These are phyloP conservation scores for Eucalyptus pumila DNA, from an alignment of 345 rosid species.

Conservation along the genomic window DNA sequence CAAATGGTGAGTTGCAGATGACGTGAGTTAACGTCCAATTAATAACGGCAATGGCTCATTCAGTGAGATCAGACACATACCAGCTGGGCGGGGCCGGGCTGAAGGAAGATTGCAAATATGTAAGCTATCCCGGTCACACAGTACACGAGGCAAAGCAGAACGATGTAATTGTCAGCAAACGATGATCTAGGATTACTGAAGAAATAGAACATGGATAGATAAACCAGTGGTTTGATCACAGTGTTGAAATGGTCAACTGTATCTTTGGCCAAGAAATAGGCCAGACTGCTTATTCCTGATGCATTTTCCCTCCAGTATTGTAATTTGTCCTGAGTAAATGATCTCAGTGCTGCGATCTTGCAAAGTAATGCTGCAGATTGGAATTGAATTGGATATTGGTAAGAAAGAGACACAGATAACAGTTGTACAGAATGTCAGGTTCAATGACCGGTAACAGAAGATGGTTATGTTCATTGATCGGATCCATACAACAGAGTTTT, in stretches of 20 bases:
- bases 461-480: neutral
- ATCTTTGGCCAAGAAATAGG: constrained; percentile 75
- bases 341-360: constrained; percentile 70
- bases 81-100: constrained; percentile 74
- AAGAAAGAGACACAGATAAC: neutral
- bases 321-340: constrained; percentile 63
- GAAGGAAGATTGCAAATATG: constrained; percentile 55
- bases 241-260: constrained; percentile 65
- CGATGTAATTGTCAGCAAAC: constrained; percentile 55
- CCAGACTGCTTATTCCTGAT: constrained; percentile 72
- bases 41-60: neutral
- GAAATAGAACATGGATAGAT: constrained; percentile 85
- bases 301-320: constrained; percentile 71
- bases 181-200: constrained; percentile 84
- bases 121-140: constrained; percentile 86
- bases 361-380: constrained; percentile 64
- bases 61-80: constrained; percentile 14
- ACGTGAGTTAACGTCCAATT: neutral
- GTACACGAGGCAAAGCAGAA: constrained; percentile 69
- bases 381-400: neutral
- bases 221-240: constrained; percentile 64
- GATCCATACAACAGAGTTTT: neutral
- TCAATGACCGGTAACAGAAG: neutral
- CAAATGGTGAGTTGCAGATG: neutral
- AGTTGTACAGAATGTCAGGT: neutral